phyloP scores from a whole-genome alignment of 768 basidiomycete species.

The Boletellus ananiceps region DNA sequence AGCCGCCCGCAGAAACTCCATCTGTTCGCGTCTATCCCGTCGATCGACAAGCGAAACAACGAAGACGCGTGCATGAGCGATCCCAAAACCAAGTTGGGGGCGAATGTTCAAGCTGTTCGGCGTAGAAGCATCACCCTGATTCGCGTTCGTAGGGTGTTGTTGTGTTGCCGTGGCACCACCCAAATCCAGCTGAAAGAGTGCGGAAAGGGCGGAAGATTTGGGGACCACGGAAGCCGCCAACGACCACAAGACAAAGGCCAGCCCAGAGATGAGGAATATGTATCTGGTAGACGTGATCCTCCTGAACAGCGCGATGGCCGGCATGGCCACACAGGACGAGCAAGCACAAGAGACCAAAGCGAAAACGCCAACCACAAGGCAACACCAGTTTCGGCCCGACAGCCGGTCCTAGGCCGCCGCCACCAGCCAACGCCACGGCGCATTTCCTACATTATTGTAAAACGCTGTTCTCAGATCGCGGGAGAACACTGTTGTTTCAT shows the following conservation, averaged over 20 bases:
- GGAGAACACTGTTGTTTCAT: no score
- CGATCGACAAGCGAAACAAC: constrained; percentile 59
- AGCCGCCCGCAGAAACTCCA: constrained; percentile 48
- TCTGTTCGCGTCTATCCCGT: constrained; percentile 49
- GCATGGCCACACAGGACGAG: constrained; percentile 1
- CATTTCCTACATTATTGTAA: no score
- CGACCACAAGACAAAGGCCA: constrained; percentile 21
- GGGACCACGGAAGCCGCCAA: constrained; percentile 7
- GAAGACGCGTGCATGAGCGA: constrained; percentile 41
- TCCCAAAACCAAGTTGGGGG: constrained; percentile 27
- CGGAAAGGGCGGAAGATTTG: constrained; percentile 8
- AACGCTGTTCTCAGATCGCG: no score
- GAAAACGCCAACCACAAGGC: no score
- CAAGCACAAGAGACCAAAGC: no score
- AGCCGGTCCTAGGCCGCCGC: no score
- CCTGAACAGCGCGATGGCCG: constrained; percentile 3
- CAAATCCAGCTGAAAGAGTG: constrained; percentile 15
- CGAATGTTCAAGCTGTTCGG: neutral
- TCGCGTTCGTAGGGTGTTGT: neutral
- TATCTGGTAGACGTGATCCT: constrained; percentile 17
- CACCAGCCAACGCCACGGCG: no score
- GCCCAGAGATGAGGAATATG: constrained; percentile 19
- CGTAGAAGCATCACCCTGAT: neutral
- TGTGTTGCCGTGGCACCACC: neutral
- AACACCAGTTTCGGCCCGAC: no score